These are phyloP conservation scores for Eremochloa ophiuroides DNA, from an alignment of 176 grass and related monocot genomes.

Conservation along the genomic window DNA sequence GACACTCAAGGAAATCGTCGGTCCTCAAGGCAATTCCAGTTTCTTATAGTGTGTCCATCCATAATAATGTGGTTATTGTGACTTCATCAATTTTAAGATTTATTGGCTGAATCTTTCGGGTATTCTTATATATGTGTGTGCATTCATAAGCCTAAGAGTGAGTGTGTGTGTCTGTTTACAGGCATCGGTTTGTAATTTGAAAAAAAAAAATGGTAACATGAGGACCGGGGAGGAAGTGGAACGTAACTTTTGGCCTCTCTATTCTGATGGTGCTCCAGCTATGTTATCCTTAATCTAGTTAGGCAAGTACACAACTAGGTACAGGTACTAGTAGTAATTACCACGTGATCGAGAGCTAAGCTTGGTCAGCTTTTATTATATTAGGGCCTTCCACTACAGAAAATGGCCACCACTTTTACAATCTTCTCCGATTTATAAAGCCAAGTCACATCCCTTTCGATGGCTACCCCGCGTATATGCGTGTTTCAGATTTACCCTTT, in stretches of 20 bases:
- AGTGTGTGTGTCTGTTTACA: background rate
- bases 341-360: background rate
- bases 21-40: too few relatives aligned
- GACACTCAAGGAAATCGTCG: too few relatives aligned
- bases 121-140: too few relatives aligned
- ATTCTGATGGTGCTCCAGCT: background rate
- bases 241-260: background rate
- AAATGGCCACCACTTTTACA: background rate
- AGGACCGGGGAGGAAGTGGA: background rate
- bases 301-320: background rate
- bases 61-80: too few relatives aligned
- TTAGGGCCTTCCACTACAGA: background rate
- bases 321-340: background rate
- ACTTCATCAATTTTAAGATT: too few relatives aligned
- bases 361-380: background rate
- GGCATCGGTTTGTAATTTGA: background rate
- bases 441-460: background rate
- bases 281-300: constrained; percentile 19
- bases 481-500: background rate
- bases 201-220: background rate
- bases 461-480: background rate
- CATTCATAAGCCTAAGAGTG: too few relatives aligned
- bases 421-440: too few relatives aligned
- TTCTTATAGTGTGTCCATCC: too few relatives aligned
- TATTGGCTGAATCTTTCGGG: accelerated